Evolutionary conservation across 345 rosid genomes (phyloP), one percentile per base, ranked within the genome.

Genomic region (Camelina sativa): DNA sequence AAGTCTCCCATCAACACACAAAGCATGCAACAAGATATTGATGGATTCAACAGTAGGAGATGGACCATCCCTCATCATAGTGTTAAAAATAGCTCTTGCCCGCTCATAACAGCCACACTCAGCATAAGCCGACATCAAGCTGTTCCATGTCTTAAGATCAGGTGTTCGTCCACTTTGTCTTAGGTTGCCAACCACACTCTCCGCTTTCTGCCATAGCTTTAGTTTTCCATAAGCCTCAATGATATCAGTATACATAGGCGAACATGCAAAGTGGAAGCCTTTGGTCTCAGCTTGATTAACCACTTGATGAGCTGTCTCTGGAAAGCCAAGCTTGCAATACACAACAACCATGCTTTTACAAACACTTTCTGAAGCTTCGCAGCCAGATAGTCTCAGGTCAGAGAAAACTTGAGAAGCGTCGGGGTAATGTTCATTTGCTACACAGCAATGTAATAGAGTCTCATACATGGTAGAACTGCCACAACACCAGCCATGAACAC

Each of bases 41-140:
- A 94, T 79, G 75, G 98, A 88, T 70, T 90, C 92, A 53, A 94
- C 88, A n/a, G 90, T 88, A 56, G 98, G 98, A 56, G 88, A 79
- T 67, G 96, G 98, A 51, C 98, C 98, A 81, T 91, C 91, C 81
- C 88, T 91, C 92, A 88, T 85, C 93, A 94, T 90, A 0, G 87
- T 87, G 81, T 88, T 90, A 80, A 94, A 94, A 79, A 86, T 83
- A 75, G 98, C 98, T 80, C 97, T 90, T 11, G 93, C 98, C 19
- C 82, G 84, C 82, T 94, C 98, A 41, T 94, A 94, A 79, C 86
- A 85, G 77, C 98, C 98, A 83, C 92, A 88, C 63, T 81, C 88
- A 58, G 97, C 96, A 79, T 94, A 91, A 73, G 93, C 95, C 25
- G 83, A 79, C 79, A 94, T 88, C 72, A 94, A 82, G 67, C 95